Evolutionary conservation across 208 protist species (phyloP), one percentile per base, ranked within the genome.

Genomic region (Angomonas desouzai): DNA sequence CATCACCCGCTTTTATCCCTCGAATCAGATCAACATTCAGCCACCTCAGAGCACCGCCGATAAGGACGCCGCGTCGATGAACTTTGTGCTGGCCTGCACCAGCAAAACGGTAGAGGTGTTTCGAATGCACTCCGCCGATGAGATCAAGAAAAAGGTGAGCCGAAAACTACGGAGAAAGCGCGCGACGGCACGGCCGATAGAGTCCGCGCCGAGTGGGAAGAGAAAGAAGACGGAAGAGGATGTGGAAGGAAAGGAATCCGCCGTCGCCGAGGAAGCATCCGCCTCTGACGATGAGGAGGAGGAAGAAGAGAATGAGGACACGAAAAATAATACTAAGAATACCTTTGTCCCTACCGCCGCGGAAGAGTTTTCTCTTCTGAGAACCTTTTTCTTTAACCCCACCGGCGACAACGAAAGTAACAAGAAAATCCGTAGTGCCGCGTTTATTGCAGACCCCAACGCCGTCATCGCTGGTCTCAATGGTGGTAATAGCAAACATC

Each of bases 81-180:
- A 66, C 18, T 93, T 83, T 68, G 64, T 97, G 3, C 55, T 91
- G 16, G 89, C 86, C 32, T 88, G 79, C 64, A 93, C 87, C 3
- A 90, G 83, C 64, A 89, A 93, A 43, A 91, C 87, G 28, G 64
- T 97, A 25, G 91, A 97, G 68, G 69, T 97, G 10, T 97, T 84
- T 66, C 78, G 74, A 20, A 70, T 91, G 40, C 72, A 84, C 27
- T 78, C 81, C 1, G 68, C 74, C 11, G 85, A 91, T 33, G 85
- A 92, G 43, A 81, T 93, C 40, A 74, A 71, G 32, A 82, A 77
- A 62, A 93, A 93, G 72, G 49, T 82, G 25, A 53, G 71, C 43
- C 87, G 87, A 34, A 93, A 91, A 66, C 90, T 91, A 81, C 81
- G 87, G 45, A 74, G 76, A 20, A 76, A 74, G 27, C 61, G 29